Percentiles rank a stretch among this genome's conserved stretches.
Conservation (phyloP, 2,329 filamentous ascomycete species). For the Aureobasidium sp. region DNA sequence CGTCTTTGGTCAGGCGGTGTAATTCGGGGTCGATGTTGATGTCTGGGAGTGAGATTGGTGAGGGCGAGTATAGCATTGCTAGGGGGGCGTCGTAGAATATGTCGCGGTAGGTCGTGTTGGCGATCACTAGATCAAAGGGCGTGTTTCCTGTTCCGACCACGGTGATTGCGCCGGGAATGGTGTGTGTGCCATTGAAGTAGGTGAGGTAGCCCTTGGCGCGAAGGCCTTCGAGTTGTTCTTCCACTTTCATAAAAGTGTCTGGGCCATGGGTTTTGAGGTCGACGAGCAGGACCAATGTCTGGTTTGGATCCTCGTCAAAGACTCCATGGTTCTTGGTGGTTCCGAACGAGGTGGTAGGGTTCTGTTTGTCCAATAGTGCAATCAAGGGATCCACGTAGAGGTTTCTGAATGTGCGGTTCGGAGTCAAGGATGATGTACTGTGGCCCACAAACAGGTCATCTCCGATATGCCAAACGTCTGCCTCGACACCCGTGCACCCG, state of each 20-base stretch:
- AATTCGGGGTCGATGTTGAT: background rate
- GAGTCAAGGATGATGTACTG: constrained; percentile 46
- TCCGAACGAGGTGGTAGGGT: constrained; percentile 42
- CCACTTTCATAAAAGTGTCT: constrained; percentile 47
- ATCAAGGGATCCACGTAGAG: constrained; percentile 61
- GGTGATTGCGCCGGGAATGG: constrained; percentile 54
- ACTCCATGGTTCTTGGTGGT: constrained; percentile 46
- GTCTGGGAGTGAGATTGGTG: background rate
- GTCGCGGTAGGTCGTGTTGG: constrained; percentile 50
- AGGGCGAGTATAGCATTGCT: constrained; percentile 34
- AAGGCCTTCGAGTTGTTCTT: constrained; percentile 52
- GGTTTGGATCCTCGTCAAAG: constrained; percentile 34
- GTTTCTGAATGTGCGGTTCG: constrained; percentile 51
- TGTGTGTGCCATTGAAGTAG: constrained; percentile 42
- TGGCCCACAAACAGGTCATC: constrained; percentile 59
- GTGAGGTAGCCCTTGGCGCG: constrained; percentile 48
- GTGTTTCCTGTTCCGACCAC: constrained; percentile 63
- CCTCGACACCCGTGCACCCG: constrained; percentile 59
- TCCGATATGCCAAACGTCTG: constrained; percentile 59
- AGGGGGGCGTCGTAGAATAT: constrained; percentile 61
- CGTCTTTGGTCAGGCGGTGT: background rate
- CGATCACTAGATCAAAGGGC: constrained; percentile 49
- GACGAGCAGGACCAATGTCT: constrained; percentile 54
- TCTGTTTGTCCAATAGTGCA: constrained; percentile 49
- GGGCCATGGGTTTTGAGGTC: constrained; percentile 59